Base-by-base conservation (phyloP, 2,329 filamentous ascomycete species). In the Verticillium alfalfae region DNA sequence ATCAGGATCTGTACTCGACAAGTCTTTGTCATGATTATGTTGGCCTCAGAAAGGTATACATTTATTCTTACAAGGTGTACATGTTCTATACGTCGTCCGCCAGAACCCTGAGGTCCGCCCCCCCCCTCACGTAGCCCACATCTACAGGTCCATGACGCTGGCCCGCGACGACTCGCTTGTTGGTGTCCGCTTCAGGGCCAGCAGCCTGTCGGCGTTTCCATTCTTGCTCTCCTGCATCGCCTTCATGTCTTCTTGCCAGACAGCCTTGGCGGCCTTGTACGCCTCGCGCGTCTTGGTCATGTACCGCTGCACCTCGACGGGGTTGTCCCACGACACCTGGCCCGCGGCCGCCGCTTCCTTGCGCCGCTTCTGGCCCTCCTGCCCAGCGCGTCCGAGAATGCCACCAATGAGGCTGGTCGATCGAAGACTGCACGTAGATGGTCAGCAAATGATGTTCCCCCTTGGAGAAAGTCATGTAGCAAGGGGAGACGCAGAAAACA, bases 361-460 rank as follows among this genome's bases (percentile, higher is more conserved):
- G 61, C 94, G 85, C 63, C 84, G 83, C 68, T 81, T 75, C 71
- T 93, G 88, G 41, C 95, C 95, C 59, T 84, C 81, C 77, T 96
- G 81, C 10, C 91, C 95, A 1, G 95, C 95, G 59, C 90, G 85
- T 49, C 93, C 94, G 41, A 99, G 82, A 1, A 95, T 88, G 60
- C 93, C 93, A 4, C 88, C 90, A 68, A 99, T 91, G 64, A 97
- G 83, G 68, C 89, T 86, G 58, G 93, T 84, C 66, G 89, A 88
- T 64, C 95, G 89, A 67, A 97, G 76, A 85, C 93, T 96, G 63
- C 36, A 31, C 5, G 26, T 31, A 16, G 54, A 22, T 12, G 18
- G 12, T 52, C 22, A 52, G 45, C 45, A 52, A 4, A 9, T 16
- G 15, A 10, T 16, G 9, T 22, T 9, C 22, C 26, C 18, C 31